Conservation (phyloP, 331 rosid genomes). For the Cucumis variabilis region DNA sequence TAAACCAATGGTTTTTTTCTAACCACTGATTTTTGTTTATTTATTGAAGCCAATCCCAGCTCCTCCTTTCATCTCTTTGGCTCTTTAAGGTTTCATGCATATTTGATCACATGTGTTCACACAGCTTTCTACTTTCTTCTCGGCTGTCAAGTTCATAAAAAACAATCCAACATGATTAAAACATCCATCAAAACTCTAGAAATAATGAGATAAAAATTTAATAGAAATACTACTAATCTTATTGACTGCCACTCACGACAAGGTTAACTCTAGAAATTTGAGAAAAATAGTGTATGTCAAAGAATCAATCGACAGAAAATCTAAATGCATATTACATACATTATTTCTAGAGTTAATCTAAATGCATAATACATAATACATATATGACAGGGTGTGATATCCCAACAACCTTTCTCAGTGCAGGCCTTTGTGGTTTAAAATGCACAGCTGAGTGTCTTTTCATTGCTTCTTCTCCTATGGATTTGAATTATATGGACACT, state of each 20-base stretch:
- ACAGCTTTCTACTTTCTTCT: conserved; percentile 34
- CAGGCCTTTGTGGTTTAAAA: conserved; percentile 37
- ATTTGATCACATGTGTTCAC: conserved; percentile 30
- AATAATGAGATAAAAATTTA: not conserved
- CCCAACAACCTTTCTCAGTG: too few species aligned
- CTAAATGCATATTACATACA: too few species aligned
- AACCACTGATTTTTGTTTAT: not conserved
- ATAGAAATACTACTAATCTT: too few species aligned
- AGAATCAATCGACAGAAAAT: too few species aligned
- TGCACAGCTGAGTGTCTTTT: conserved; percentile 48
- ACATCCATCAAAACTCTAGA: not conserved
- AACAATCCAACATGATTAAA: not conserved
- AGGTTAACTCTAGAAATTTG: too few species aligned
- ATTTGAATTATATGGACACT: not conserved
- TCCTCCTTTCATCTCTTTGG: not conserved
- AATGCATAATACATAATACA: too few species aligned
- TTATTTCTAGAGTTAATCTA: too few species aligned
- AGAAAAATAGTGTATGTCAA: too few species aligned
- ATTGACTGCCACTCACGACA: too few species aligned
- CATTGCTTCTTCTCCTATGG: not conserved
- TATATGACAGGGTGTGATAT: too few species aligned
- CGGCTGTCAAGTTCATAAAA: conserved; percentile 29
- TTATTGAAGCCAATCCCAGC: not conserved
- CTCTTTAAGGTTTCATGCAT: not conserved
- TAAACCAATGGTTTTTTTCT: not conserved